Base-by-base conservation (phyloP, 768 basidiomycete species). In the Lactarius sp. region DNA sequence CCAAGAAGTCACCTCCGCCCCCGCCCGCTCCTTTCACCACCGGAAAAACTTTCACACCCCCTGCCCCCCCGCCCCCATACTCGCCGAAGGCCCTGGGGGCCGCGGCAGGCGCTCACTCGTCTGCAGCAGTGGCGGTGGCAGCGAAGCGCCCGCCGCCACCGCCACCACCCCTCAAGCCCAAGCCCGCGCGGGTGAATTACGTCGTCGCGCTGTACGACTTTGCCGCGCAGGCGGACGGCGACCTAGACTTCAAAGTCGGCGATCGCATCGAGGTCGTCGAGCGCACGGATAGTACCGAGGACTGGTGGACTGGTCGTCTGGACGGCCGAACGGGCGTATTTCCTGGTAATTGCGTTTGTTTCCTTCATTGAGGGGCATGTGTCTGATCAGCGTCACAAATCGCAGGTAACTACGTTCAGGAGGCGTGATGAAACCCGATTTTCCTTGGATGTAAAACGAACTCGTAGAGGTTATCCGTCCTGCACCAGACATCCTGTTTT, bases 191-290 rank as follows among this genome's bases (percentile, higher is more conserved):
- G 1, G 77, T 77, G 3, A 83, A 86, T 73, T 94, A 93, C 70
- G 94, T 94, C 31, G 88, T 92, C 10, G 97, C 97, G 36, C 72
- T 98, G 71, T 99, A 97, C 72, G 97, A 99, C 74, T 99, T 96
- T 72, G 81, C 80, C 41, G 93, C 97, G 20, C 94, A 96, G 82
- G 91, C 94, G 46, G 93, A 90, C 0, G 96, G 96, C 1, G 96
- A 98, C 75, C 77, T 98, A 60, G 88, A 87, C 0, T 98, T 98
- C 78, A 85, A 80, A 66, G 83, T 85, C 16, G 96, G 96, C 16
- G 95, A 98, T 74, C 79, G 82, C 68, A 98, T 98, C 73, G 93
- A 96, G 76, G 78, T 98, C 59, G 81, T 97, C 41, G 87, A 94
- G 74, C 84, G 83, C 74, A 86, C 88, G 18, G 83, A 82, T 7